These are phyloP conservation scores for Inga leiocalycina DNA, from an alignment of 306 rosid species.

Conservation along the genomic window DNA sequence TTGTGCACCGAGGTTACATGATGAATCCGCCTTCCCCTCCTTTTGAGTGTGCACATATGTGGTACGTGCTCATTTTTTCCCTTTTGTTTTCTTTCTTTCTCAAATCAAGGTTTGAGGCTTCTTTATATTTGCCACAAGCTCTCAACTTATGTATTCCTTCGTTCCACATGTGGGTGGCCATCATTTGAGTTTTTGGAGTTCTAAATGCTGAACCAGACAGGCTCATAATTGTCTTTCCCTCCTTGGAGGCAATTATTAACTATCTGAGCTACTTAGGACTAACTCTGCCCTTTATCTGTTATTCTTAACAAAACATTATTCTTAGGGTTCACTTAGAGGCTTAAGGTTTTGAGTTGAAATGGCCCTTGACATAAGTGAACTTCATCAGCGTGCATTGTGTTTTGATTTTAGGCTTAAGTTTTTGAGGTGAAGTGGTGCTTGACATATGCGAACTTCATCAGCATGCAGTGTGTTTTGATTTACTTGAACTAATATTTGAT, in stretches of 20 bases:
- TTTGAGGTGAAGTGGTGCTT: neutral
- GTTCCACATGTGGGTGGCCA: neutral
- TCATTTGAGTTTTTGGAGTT: neutral
- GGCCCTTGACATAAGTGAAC: neutral
- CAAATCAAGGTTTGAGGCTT: conserved; percentile 10
- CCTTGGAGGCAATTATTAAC: neutral
- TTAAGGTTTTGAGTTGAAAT: neutral
- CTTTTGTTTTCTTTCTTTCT: conserved; percentile 6
- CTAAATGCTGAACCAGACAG: neutral
- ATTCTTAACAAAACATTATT: neutral
- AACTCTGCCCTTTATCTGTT: neutral
- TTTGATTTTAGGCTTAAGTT: neutral
- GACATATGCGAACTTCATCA: neutral
- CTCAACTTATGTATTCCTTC: neutral
- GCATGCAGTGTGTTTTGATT: conserved; percentile 2
- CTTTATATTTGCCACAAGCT: neutral
- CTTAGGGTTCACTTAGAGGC: neutral
- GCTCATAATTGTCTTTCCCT: neutral
- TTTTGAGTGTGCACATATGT: conserved; percentile 92
- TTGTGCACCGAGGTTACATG: conserved; percentile 85
- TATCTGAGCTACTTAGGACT: neutral
- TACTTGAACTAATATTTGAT: conserved; percentile 27
- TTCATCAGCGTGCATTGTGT: neutral
- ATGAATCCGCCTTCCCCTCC: conserved; percentile 98
- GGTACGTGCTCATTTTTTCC: conserved; percentile 50